Percentiles rank a stretch among this genome's conserved stretches.
Evolutionary conservation across 495 filamentous ascomycete genomes (phyloP).

Genomic region (Aspergillus avenaceus): DNA sequence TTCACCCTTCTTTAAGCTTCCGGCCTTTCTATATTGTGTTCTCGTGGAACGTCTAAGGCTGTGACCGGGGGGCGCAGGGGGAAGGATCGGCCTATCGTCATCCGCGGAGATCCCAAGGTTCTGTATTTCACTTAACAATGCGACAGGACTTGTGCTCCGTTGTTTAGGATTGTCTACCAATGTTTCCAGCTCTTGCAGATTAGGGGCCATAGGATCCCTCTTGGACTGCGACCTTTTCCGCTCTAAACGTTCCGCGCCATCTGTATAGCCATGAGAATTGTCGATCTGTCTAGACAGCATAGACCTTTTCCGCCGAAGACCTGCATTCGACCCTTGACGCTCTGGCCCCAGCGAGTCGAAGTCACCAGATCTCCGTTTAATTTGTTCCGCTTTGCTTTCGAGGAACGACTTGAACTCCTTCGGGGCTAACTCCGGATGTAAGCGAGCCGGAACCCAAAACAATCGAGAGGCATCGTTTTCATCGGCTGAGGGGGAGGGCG

Average conservation of each 20-base stretch:
- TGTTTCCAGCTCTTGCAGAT: constrained; percentile 67
- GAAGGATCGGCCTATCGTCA: constrained; percentile 88
- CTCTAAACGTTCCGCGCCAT: constrained; percentile 83
- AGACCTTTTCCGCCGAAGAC: constrained; percentile 83
- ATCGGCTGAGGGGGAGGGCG: constrained; percentile 67
- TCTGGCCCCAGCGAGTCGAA: constrained; percentile 58
- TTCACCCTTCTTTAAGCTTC: constrained; percentile 78
- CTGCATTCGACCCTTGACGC: constrained; percentile 53
- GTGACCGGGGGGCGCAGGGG: constrained; percentile 64
- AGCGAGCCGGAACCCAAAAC: constrained; percentile 92
- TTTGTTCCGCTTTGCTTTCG: constrained; percentile 84
- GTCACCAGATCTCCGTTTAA: constrained; percentile 79
- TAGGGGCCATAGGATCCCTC: constrained; percentile 55
- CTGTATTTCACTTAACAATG: constrained; percentile 32
- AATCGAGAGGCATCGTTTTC: constrained; percentile 85
- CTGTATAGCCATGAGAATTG: constrained; percentile 67
- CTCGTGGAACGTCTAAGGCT: constrained; percentile 84
- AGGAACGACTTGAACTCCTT: constrained; percentile 96
- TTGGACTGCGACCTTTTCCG: constrained; percentile 62
- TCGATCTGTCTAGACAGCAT: constrained; percentile 95
- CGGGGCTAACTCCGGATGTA: constrained; percentile 93
- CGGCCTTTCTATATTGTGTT: constrained; percentile 82
- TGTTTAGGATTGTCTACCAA: constrained; percentile 78
- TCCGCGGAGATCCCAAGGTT: constrained; percentile 45
- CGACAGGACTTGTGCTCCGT: constrained; percentile 32